Evolutionary conservation across 176 grass and related monocot species (phyloP).

Genomic region (Tuctoria greenei): DNA sequence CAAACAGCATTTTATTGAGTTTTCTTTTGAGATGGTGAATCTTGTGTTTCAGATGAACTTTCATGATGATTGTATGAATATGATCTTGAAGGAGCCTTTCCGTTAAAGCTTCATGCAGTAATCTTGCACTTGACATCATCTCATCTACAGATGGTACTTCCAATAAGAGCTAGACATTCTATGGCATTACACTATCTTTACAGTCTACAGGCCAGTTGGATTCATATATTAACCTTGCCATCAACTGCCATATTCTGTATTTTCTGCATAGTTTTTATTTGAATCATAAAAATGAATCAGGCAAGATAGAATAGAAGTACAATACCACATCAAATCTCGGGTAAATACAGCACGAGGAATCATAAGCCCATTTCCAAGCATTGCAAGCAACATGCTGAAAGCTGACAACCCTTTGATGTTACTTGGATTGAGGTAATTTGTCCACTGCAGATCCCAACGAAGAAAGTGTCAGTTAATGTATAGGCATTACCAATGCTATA

Average conservation of each 20-base stretch:
- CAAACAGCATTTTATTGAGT: not conserved
- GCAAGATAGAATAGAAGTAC: constrained; percentile 27
- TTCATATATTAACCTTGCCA: too few species aligned
- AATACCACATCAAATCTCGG: constrained; percentile 96
- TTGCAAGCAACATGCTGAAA: constrained; percentile 97
- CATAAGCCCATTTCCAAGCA: constrained; percentile 98
- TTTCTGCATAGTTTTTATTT: constrained; percentile 4
- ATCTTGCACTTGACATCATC: too few species aligned
- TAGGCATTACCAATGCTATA: constrained; percentile 19
- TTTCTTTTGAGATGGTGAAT: not conserved
- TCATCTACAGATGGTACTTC: too few species aligned
- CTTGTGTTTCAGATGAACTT: not conserved
- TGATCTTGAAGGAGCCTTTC: not conserved
- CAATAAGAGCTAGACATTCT: too few species aligned
- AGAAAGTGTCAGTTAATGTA: constrained; percentile 30
- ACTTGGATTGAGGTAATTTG: constrained; percentile 97
- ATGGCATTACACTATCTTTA: too few species aligned
- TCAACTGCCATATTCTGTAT: not conserved
- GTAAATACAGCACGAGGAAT: constrained; percentile 99
- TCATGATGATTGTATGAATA: constrained; percentile 10
- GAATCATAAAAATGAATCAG: constrained; percentile 5
- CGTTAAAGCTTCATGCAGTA: not conserved
- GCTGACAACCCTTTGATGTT: constrained; percentile 95
- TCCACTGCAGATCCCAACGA: constrained; percentile 74
- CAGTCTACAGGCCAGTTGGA: too few species aligned